phyloP scores from a whole-genome alignment of 2,329 filamentous ascomycete species.

The Coniosporium tulheliwenetii region DNA sequence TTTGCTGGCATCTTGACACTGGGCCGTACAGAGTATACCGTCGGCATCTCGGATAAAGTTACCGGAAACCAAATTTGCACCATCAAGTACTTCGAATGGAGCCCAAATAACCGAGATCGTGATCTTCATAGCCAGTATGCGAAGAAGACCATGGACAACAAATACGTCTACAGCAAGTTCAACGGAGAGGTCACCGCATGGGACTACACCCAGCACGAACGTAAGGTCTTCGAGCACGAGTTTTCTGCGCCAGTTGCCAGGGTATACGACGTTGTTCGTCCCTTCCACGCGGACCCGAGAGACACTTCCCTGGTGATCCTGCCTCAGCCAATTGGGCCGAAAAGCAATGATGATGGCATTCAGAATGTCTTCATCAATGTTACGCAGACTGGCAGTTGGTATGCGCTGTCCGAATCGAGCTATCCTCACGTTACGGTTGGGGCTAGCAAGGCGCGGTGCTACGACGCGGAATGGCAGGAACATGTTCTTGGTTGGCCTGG shows the following conservation, averaged over 20 bases:
- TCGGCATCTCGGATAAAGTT: slow-evolving; percentile 64
- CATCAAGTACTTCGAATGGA: slow-evolving; percentile 88
- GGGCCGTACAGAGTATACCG: slow-evolving; percentile 77
- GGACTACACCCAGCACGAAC: slow-evolving; percentile 41
- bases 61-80: slow-evolving; percentile 68
- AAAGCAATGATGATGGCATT: slow-evolving; percentile 18
- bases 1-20: slow-evolving; percentile 68
- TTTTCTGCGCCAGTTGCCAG: slow-evolving; percentile 67
- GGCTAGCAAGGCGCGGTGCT: slow-evolving; percentile 41
- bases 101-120: slow-evolving; percentile 75
- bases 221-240: slow-evolving; percentile 32
- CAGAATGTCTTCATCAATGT: slow-evolving; percentile 64
- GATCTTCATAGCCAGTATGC: slow-evolving; percentile 77
- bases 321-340: slow-evolving; percentile 63
- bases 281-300: slow-evolving; percentile 46
- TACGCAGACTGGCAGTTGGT: slow-evolving; percentile 80
- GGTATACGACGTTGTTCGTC: slow-evolving; percentile 76
- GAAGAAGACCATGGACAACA: slow-evolving; percentile 59
- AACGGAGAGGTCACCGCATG: slow-evolving; percentile 75
- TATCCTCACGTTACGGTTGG: slow-evolving; percentile 75
- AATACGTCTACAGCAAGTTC: slow-evolving; percentile 75
- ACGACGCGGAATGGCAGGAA: slow-evolving; percentile 21
- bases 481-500: not conserved
- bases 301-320: slow-evolving; percentile 70
- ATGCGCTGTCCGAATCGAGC: slow-evolving; percentile 61